A percentile compares a stretch with the other conserved stretches of the same genome.
Evolutionary conservation across 345 rosid genomes (phyloP).

Genomic region (Heritiera littoralis): DNA sequence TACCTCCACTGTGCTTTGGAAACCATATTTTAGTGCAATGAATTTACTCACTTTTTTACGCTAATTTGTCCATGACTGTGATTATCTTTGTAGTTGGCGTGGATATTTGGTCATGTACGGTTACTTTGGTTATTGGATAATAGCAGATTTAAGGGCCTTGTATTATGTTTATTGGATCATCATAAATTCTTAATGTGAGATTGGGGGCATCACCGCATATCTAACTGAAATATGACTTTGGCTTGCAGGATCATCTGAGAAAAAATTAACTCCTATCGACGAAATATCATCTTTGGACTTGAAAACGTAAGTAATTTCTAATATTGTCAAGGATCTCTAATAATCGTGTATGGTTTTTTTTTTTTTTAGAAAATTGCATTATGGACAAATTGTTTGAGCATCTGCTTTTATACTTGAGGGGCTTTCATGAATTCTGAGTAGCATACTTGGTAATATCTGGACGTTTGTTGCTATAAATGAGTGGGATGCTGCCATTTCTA

Average conservation of each 20-base stretch:
- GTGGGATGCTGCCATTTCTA: neutral
- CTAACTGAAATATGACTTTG: slow-evolving; percentile 8
- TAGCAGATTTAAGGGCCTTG: slow-evolving; percentile 9
- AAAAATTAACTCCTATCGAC: slow-evolving; percentile 57
- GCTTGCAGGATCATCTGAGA: slow-evolving; percentile 63
- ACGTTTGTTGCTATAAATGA: slow-evolving; percentile 1
- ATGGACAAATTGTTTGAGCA: neutral
- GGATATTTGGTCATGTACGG: slow-evolving; percentile 7
- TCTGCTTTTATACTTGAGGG: neutral
- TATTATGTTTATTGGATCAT: neutral
- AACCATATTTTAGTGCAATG: neutral
- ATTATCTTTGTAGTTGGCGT: slow-evolving; percentile 14
- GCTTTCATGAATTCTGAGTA: neutral
- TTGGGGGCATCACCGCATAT: neutral
- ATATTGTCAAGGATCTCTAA: neutral
- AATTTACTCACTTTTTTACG: neutral
- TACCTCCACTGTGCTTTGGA: neutral
- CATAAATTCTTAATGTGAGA: neutral
- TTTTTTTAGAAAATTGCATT: neutral
- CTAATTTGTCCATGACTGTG: neutral
- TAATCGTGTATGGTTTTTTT: neutral
- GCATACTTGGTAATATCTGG: neutral
- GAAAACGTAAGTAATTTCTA: slow-evolving; percentile 57
- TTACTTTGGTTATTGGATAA: neutral
- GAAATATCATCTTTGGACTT: slow-evolving; percentile 63